Evolutionary conservation across 2,329 filamentous ascomycete genomes (phyloP), one percentile per base, ranked within the genome.

Genomic region (Xylariaceae sp.): DNA sequence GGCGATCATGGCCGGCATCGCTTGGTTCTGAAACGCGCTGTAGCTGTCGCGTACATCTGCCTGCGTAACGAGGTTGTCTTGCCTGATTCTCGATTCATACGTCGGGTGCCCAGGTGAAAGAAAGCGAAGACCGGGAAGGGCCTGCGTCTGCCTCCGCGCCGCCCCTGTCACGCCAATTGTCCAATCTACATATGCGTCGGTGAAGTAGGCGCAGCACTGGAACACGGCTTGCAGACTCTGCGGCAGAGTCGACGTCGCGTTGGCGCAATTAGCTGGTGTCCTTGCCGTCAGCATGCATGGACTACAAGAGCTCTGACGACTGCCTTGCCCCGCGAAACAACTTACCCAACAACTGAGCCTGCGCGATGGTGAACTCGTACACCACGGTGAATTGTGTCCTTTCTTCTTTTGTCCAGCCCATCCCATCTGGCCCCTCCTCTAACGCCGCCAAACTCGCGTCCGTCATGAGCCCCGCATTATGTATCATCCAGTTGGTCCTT

Each of bases 161-260:
- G n/a, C 17, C 18, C 40, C 44, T n/a, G 54, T 45, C 1, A 56
- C 43, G 2, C 13, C 14, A 1, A 56, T 28, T 0, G 53, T 42
- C 56, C 56, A 58, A 36, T 50, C 19, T 1, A 56, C 22, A 17
- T 38, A 47, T 1, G 33, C 44, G 40, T 58, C n/a, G 9, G 56
- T 50, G 36, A 47, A 45, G 1, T 2, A 1, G 0, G 34, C 47
- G 17, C 22, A 42, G 19, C 41, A 50, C 6, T 11, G 16, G 42
- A 58, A 58, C 1, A 54, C 48, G 1, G 9, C 12, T 2, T 48
- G 44, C 0, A 56, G 42, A 1, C 54, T 54, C 2, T 33, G 16
- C 6, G 45, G 50, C 9, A 56, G 44, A 1, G 50, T 53, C 6
- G 31, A 47, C 5, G 2, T 4, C 1, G 2, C 1, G 2, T 40